Evolutionary conservation across 306 rosid genomes (phyloP), one percentile per base, ranked within the genome.

Genomic region (Abrus precatorius): DNA sequence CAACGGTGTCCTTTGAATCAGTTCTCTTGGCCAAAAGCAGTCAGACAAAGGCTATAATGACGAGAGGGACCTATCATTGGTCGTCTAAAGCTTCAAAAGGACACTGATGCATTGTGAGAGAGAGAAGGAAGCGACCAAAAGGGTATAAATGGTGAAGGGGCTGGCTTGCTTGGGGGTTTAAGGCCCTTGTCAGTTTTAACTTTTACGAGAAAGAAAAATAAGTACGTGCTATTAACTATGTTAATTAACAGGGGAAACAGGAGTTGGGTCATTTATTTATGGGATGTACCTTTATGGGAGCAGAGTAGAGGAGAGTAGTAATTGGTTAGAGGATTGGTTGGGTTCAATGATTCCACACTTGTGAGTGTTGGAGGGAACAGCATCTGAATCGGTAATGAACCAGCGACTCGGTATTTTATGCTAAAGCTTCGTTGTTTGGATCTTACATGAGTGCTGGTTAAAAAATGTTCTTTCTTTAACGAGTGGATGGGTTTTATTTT

Each of bases 1-100:
- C 98, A 83, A 83, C 7, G 72, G 89, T 85, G 97, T 93, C 98
- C 98, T 92, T 93, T 82, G 94, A 93, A 92, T 93, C 99, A 92
- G 97, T 93, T 89, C 93, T 83, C 84, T 84, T 60, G 87, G 78
- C 88, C 87, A 83, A 90, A 93, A 90, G 93, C 94, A 90, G 99
- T 95, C 94, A 90, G 99, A 92, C 94, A 86, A 78, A 83, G 91
- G 91, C 89, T 86, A 87, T 92, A 76, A 93, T 93, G 87, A 85
- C 86, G 97, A 93, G 88, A 87, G 86, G 85, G 97, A 92, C 99
- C 90, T 87, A 81, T 88, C 98, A 82, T 88, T 84, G 61, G 67
- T 80, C 78, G 83, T 83, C 88, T 86, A 77, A 73, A 80, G 85
- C 83, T 75, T 75, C 76, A 82, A 57, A 80, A 78, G 85, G 85